Evolutionary conservation across 2,329 filamentous ascomycete genomes (phyloP).

Genomic region (Xylariales sp.): DNA sequence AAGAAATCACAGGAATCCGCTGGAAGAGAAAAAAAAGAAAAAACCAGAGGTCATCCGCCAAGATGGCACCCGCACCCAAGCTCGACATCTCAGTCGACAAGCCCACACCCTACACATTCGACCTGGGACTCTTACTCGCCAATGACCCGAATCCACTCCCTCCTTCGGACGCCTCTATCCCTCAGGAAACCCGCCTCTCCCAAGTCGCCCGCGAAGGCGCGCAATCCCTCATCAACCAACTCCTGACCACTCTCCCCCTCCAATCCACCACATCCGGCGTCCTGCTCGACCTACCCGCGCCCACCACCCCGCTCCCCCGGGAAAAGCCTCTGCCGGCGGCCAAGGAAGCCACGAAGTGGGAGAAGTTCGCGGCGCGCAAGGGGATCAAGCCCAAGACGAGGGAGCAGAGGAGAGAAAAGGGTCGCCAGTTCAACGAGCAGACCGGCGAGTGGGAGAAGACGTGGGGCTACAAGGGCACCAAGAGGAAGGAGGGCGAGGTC

Average conservation of each 20-base stretch:
- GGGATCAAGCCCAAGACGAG: conserved; percentile 87
- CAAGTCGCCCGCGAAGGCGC: conserved; percentile 80
- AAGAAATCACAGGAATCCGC: no score
- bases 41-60: no score
- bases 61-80: conserved; percentile 31
- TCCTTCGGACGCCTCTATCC: conserved; percentile 26
- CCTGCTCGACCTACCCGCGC: conserved; percentile 69
- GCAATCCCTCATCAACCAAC: conserved; percentile 86
- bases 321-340: conserved; percentile 85
- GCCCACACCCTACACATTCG: conserved; percentile 86
- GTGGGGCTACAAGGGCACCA: conserved; percentile 83
- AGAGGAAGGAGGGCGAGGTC: conserved; percentile 69
- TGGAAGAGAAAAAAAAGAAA: no score
- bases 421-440: conserved; percentile 79
- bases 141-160: conserved; percentile 74
- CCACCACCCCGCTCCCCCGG: conserved; percentile 70
- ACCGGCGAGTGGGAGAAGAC: conserved; percentile 85
- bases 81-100: conserved; percentile 67
- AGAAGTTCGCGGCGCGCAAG: conserved; percentile 94
- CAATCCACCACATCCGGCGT: conserved; percentile 66
- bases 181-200: conserved; percentile 64
- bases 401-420: conserved; percentile 62
- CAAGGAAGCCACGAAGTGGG: conserved; percentile 88
- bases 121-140: conserved; percentile 48
- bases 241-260: conserved; percentile 83